phyloP scores from a whole-genome alignment of 495 filamentous ascomycete genomes.

The Tuber calosporum region DNA sequence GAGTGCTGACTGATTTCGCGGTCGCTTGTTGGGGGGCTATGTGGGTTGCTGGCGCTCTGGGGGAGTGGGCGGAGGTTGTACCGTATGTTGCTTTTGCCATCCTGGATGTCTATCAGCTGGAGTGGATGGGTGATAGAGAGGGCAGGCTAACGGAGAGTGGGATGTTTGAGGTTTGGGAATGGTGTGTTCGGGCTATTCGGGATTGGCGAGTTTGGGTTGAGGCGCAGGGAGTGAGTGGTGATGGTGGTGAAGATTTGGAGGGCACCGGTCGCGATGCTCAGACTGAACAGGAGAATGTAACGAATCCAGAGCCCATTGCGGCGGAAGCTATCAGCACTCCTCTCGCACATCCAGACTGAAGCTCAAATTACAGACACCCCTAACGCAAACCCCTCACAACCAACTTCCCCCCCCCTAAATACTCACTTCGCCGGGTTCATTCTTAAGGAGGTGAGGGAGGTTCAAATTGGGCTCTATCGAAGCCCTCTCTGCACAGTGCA shows the following conservation, averaged over 20 bases:
- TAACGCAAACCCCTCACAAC: neutral
- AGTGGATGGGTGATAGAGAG: neutral
- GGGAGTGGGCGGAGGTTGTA: neutral
- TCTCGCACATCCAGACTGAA: neutral
- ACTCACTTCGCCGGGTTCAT: neutral
- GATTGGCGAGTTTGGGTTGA: neutral
- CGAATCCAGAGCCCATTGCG: neutral
- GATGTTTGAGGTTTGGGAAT: neutral
- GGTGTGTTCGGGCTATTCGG: neutral
- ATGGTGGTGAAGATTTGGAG: neutral
- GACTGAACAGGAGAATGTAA: neutral
- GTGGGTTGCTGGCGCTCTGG: neutral
- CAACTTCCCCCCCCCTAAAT: neutral
- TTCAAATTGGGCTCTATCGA: neutral
- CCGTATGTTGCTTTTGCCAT: neutral
- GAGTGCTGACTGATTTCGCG: neutral
- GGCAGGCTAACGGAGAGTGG: neutral
- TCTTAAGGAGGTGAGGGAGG: neutral
- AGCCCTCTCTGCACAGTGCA: neutral
- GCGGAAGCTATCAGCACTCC: neutral
- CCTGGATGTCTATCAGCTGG: neutral
- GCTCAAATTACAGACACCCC: neutral
- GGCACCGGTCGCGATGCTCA: neutral
- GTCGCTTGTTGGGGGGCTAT: neutral
- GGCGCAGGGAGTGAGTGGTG: neutral